phyloP scores from a whole-genome alignment of 2,329 filamentous ascomycete genomes.

The Cytospora leucostoma region DNA sequence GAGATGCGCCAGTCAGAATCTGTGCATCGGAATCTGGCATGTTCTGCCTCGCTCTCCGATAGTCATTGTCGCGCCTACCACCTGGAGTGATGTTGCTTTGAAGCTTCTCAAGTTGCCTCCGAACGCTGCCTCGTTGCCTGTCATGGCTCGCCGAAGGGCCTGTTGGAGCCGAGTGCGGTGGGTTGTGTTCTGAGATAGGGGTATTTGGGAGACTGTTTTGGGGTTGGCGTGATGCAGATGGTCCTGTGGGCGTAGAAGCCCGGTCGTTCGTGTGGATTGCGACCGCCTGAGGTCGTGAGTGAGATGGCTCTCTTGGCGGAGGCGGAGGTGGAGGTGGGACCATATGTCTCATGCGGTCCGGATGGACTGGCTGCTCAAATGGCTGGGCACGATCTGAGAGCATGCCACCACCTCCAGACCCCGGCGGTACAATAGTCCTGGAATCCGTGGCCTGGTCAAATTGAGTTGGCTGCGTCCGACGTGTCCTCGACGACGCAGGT shows the following conservation, averaged over 20 bases:
- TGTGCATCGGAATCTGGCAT: conserved; percentile 58
- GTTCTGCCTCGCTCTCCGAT: conserved; percentile 37
- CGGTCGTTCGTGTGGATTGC: conserved; percentile 35
- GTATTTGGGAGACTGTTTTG: conserved; percentile 37
- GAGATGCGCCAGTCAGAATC: conserved; percentile 56
- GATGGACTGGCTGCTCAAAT: conserved; percentile 47
- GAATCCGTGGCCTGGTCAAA: conserved; percentile 38
- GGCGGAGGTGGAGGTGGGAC: conserved; percentile 37
- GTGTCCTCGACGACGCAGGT: conserved; percentile 51
- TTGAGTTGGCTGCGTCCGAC: conserved; percentile 41
- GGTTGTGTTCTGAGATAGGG: conserved; percentile 32
- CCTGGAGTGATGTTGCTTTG: conserved; percentile 44
- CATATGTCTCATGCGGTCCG: conserved; percentile 53
- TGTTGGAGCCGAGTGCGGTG: conserved; percentile 32
- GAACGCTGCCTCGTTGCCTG: conserved; percentile 42
- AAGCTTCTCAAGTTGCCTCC: conserved; percentile 58
- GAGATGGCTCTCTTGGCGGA: conserved; percentile 32
- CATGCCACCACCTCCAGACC: conserved; percentile 32
- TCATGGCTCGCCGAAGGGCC: conserved; percentile 41
- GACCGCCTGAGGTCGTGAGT: conserved; percentile 30
- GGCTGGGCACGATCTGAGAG: conserved; percentile 48
- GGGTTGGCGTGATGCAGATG: conserved; percentile 29
- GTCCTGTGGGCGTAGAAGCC: conserved; percentile 33
- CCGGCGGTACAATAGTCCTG: conserved; percentile 28
- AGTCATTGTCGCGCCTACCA: conserved; percentile 33